phyloP scores from a whole-genome alignment of 2,329 filamentous ascomycete species.

The Colletotrichum plurivorum region DNA sequence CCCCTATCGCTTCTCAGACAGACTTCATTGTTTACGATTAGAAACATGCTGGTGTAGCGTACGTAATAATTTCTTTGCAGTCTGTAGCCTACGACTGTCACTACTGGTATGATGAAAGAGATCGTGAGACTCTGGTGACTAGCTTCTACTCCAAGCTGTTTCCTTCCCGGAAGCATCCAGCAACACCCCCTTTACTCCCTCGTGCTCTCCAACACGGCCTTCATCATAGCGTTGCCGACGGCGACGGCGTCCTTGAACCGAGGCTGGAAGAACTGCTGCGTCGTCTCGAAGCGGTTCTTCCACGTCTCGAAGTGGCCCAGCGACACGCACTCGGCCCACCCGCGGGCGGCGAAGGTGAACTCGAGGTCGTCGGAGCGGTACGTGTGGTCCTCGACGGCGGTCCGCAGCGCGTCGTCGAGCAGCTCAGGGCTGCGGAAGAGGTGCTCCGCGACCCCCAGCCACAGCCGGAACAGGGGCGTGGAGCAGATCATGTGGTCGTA shows the following conservation, averaged over 20 bases:
- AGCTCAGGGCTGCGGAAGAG: constrained; percentile 87
- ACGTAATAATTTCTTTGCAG: neutral
- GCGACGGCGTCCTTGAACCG: constrained; percentile 89
- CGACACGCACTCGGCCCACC: constrained; percentile 94
- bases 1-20: neutral
- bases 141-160: too few relatives aligned
- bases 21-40: constrained; percentile 18
- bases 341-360: constrained; percentile 96
- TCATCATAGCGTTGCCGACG: constrained; percentile 97
- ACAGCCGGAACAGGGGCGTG: constrained; percentile 95
- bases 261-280: constrained; percentile 92
- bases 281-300: constrained; percentile 89
- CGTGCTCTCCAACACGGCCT: constrained; percentile 89
- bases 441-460: constrained; percentile 97
- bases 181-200: constrained; percentile 43
- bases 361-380: constrained; percentile 97
- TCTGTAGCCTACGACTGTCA: too few relatives aligned
- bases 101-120: too few relatives aligned
- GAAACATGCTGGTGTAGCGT: neutral
- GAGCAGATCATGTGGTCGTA: constrained; percentile 99
- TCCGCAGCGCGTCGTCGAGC: constrained; percentile 87
- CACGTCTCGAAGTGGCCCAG: constrained; percentile 95
- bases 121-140: too few relatives aligned
- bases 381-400: constrained; percentile 88
- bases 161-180: neutral